Evolutionary conservation across 2,329 filamentous ascomycete genomes (phyloP), one percentile per base, ranked within the genome.

Genomic region (Chalara sp.): DNA sequence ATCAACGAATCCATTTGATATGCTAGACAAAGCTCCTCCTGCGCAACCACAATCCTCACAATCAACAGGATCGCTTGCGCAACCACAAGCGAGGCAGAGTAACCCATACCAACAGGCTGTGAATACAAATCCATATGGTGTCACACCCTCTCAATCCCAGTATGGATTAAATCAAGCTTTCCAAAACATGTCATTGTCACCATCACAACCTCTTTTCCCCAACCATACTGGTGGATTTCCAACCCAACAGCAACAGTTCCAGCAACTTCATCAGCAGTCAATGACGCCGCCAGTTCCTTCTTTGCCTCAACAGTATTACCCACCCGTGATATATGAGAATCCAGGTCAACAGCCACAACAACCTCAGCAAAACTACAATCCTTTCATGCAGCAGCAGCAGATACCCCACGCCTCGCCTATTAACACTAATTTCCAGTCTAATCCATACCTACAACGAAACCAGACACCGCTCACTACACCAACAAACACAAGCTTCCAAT

Each of bases 131-230:
- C 87, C 87, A 5, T 92, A 91, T 59, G 78, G 84, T 50, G 61
- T 68, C 21, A 69, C 63, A 10, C 65, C 61, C 30, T 62, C 67
- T 6, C 65, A 70, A 47, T 73, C 75, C 2, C 62, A 67, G 35
- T 69, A 73, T 50, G 71, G 72, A 54, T 51, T 67, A 12, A 71
- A 69, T 57, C 80, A 86, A 59, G 81, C 86, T 1, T 87, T 96
- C 62, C 84, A 91, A 63, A 82, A 80, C 55, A 76, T 96, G 68
- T 83, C 87, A 37, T 71, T 95, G 2, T 81, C 80, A 7, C 52
- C 58, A 28, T 56, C 58, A 40, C 81, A 82, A 58, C 80, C 80
- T 37, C 72, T 90, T 32, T 90, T 91, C 64, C 86, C 87, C 6
- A 82, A 90, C 61, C 83, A 84, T 49, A 91, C 87, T 1, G 86